Conservation (phyloP, 371 early-diverging fungal genomes). For the Cokeromyces recurvatus region DNA sequence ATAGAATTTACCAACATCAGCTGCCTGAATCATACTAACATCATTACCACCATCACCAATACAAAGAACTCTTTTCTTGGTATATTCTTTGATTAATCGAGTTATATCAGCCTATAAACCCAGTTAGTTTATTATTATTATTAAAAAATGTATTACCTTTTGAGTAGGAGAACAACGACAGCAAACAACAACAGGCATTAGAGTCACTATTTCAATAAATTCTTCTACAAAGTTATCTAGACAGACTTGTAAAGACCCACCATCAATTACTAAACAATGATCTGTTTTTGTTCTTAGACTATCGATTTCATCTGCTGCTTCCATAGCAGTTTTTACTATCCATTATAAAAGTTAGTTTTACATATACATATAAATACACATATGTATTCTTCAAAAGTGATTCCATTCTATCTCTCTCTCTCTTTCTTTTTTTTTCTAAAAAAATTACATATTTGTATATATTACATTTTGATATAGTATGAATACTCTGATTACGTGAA, state of each 20-base stretch:
- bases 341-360: neutral
- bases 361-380: neutral
- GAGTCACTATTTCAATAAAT: conserved; percentile 80
- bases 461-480: conserved; percentile 67
- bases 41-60: conserved; percentile 99
- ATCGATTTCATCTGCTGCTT: conserved; percentile 66
- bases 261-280: conserved; percentile 95
- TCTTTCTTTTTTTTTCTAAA: too few relatives aligned
- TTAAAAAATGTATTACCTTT: conserved; percentile 52
- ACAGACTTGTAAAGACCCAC: conserved; percentile 79
- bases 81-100: conserved; percentile 73
- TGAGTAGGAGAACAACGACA: conserved; percentile 99
- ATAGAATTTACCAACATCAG: conserved; percentile 79
- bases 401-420: too few relatives aligned
- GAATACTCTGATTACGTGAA: conserved; percentile 81
- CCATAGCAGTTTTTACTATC: conserved; percentile 52
- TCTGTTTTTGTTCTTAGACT: conserved; percentile 57
- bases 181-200: conserved; percentile 91
- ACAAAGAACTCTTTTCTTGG: conserved; percentile 79
- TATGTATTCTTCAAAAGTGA: too few relatives aligned
- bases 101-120: conserved; percentile 82
- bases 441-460: too few relatives aligned
- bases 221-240: conserved; percentile 74
- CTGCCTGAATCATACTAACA: conserved; percentile 98
- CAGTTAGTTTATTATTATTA: neutral